These are phyloP conservation scores for Thymus mandschuricus DNA, from an alignment of 257 asterid species.

Conservation along the genomic window DNA sequence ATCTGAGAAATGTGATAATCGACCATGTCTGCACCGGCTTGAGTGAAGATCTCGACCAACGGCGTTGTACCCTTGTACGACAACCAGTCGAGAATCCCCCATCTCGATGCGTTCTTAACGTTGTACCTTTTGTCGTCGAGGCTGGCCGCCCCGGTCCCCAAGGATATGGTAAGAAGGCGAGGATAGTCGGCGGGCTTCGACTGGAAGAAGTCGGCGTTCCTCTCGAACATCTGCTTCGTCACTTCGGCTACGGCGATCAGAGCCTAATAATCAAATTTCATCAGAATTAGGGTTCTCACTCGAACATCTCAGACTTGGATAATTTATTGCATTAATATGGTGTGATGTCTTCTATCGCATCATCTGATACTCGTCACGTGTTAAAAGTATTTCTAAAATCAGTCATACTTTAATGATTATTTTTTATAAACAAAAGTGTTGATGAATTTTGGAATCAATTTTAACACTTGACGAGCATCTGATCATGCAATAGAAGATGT, in stretches of 20 bases:
- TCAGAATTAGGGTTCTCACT: too few relatives aligned
- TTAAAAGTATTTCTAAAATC: too few relatives aligned
- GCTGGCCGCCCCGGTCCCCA: constrained; percentile 60
- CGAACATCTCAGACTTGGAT: too few relatives aligned
- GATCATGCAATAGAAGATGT: too few relatives aligned
- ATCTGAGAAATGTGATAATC: constrained; percentile 50
- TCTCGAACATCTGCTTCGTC: constrained; percentile 50
- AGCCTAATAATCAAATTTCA: constrained; percentile 31
- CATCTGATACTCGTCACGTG: too few relatives aligned
- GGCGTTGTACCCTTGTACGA: constrained; percentile 45
- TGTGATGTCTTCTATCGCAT: too few relatives aligned
- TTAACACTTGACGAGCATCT: too few relatives aligned
- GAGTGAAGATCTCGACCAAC: constrained; percentile 49
- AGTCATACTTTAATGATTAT: too few relatives aligned
- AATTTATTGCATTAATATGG: too few relatives aligned
- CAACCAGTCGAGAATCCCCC: constrained; percentile 65
- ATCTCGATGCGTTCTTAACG: constrained; percentile 40
- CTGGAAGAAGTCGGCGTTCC: constrained; percentile 40
- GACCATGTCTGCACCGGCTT: constrained; percentile 61
- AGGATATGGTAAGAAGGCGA: constrained; percentile 46
- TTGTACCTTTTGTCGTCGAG: constrained; percentile 38
- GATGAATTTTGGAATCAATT: too few relatives aligned
- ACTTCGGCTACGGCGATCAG: constrained; percentile 52
- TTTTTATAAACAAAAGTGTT: too few relatives aligned
- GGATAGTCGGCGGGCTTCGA: constrained; percentile 48